Base-by-base conservation (phyloP, 2,329 filamentous ascomycete species). In the Diaporthe longicolla region DNA sequence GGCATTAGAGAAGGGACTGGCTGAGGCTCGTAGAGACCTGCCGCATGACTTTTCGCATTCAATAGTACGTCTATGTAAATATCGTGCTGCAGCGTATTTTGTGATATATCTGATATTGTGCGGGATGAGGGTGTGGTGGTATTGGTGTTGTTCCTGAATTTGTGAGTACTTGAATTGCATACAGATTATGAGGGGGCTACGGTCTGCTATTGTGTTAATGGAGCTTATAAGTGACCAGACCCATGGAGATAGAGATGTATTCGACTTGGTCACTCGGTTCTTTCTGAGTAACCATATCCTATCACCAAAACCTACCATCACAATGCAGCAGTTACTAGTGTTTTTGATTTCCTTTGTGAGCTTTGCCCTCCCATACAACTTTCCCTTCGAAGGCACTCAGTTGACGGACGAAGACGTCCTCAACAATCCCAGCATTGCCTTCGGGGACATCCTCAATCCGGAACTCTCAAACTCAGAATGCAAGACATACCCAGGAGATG, bases 401-500 rank as follows among this genome's bases (percentile, higher is more conserved):
- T 50, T 71, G 29, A 71, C 26, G n/a, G n/a, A 50, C 21, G 10
- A 32, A 19, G 69, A 71, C 32, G 55, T 71, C 43, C 24, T 50
- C 37, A 52, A 65, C 69, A 59, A 45, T 9, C 48, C 69, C 55
- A 59, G 52, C 35, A 65, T 71, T 26, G 43, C 54, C 37, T 71
- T 71, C 15, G 69, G 69, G 24, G 40, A 61, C 32, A 35, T 35
- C 43, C 50, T 66, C 13, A 52, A 66, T 37, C 61, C 43, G 11
- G 61, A 24, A 17, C 29, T 50, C 45, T 24, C 61, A 37, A 26
- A 52, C 29, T 29, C 61, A 66, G 43, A 24, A 52, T 83, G 82
- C 71, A 82, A 79, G 58, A 78, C 76, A 29, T 79, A 78, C 66
- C 80, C 81, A 2, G 80, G 79, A 10, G 77, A 77, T 17, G 50